phyloP scores from a whole-genome alignment of 2,329 filamentous ascomycete genomes.

The Ascochyta koolunga region DNA sequence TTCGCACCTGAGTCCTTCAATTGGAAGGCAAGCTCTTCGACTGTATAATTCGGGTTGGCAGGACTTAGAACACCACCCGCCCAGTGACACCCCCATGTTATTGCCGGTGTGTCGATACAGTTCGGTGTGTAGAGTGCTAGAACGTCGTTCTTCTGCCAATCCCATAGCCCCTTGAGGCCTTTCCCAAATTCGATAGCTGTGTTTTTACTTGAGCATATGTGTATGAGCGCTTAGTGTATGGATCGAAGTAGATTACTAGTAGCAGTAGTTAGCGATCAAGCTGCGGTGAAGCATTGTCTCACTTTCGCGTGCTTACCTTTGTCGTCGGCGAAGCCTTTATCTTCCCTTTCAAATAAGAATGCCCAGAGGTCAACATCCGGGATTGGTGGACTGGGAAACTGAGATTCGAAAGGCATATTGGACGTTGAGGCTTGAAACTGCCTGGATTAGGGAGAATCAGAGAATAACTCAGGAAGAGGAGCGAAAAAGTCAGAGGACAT shows the following conservation, averaged over 20 bases:
- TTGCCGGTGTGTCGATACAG: constrained; percentile 77
- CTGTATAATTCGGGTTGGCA: constrained; percentile 86
- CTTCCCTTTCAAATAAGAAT: constrained; percentile 74
- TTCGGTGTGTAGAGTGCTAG: constrained; percentile 85
- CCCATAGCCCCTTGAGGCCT: constrained; percentile 74
- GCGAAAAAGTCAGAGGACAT: constrained; percentile 15
- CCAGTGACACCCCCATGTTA: constrained; percentile 82
- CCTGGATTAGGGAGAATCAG: constrained; percentile 4
- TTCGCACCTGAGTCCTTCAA: constrained; percentile 78
- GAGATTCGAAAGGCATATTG: constrained; percentile 73
- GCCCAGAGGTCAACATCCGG: constrained; percentile 80
- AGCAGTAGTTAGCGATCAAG: constrained; percentile 10
- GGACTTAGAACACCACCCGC: constrained; percentile 83
- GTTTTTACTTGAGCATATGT: constrained; percentile 71
- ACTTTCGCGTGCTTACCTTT: constrained; percentile 62
- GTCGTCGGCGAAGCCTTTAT: constrained; percentile 70
- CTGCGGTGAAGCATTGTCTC: not conserved
- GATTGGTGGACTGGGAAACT: constrained; percentile 69
- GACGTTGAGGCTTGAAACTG: not conserved
- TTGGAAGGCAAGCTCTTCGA: constrained; percentile 83
- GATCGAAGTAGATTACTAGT: constrained; percentile 78
- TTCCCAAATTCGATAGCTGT: constrained; percentile 77
- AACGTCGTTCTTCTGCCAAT: constrained; percentile 84
- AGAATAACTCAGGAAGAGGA: constrained; percentile 6
- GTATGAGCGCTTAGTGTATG: constrained; percentile 71